phyloP scores from a whole-genome alignment of 176 grass and related monocot species.

The Microstegium vimineum region DNA sequence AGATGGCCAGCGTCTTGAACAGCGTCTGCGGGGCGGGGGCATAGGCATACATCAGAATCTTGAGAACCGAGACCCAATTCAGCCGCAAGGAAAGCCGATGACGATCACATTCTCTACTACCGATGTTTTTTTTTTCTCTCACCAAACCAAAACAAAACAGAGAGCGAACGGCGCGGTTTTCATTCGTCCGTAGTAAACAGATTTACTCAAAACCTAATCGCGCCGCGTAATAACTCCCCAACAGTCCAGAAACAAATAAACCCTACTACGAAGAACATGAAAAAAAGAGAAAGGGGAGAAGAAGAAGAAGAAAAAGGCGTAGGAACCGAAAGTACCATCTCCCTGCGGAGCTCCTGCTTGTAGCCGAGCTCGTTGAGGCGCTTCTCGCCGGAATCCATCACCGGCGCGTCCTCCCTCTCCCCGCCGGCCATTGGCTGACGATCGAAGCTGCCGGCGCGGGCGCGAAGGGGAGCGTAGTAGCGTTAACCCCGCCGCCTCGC shows the following conservation, averaged over 20 bases:
- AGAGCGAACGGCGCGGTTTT: no score
- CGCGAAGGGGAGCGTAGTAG: no score
- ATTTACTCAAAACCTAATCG: slow-evolving; percentile 3
- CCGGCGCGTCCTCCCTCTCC: slow-evolving; percentile 18
- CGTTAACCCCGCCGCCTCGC: background rate
- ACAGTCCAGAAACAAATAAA: no score
- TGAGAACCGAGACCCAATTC: background rate
- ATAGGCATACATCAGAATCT: background rate
- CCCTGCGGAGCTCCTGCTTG: slow-evolving; percentile 98
- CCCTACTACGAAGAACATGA: background rate
- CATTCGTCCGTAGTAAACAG: background rate
- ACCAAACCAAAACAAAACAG: background rate
- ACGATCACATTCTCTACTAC: background rate
- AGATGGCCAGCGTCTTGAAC: slow-evolving; percentile 99
- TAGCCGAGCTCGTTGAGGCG: slow-evolving; percentile 98
- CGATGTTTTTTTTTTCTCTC: no score
- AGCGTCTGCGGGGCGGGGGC: slow-evolving; percentile 74
- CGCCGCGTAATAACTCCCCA: no score
- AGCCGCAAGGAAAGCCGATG: background rate
- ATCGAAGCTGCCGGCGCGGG: slow-evolving; percentile 1
- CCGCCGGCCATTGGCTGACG: slow-evolving; percentile 52
- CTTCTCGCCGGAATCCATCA: slow-evolving; percentile 96
- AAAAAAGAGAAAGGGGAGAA: background rate
- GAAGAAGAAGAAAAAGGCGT: background rate
- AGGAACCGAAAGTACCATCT: slow-evolving; percentile 65